Evolutionary conservation across 2,329 filamentous ascomycete genomes (phyloP).

Genomic region (Hypomyces perniciosus): DNA sequence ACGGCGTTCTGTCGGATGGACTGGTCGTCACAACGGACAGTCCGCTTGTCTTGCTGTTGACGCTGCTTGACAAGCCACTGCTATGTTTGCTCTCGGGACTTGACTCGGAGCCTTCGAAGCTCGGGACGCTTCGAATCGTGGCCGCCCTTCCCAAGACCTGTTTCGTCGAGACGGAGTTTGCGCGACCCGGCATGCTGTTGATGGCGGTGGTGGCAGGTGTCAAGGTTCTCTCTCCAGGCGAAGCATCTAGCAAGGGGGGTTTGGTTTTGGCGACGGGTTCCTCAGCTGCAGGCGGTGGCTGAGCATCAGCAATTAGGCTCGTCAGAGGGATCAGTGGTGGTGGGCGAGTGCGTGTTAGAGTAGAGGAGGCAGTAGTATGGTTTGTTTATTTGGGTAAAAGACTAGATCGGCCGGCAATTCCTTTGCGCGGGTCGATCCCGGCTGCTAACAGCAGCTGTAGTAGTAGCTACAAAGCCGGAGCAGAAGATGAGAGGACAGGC

Average conservation of each 20-base stretch:
- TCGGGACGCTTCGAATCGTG: slow-evolving; percentile 53
- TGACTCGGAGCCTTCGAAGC: slow-evolving; percentile 46
- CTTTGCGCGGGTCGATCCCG: too few species aligned
- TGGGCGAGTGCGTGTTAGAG: background rate
- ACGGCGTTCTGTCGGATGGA: slow-evolving; percentile 26
- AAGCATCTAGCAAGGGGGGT: slow-evolving; percentile 25
- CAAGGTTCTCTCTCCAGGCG: slow-evolving; percentile 26
- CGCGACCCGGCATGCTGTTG: slow-evolving; percentile 35
- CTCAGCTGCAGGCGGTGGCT: slow-evolving; percentile 10
- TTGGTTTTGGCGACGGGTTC: background rate
- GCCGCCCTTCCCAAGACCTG: slow-evolving; percentile 28
- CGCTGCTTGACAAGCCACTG: slow-evolving; percentile 50
- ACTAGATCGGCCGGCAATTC: too few species aligned
- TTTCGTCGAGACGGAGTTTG: slow-evolving; percentile 25
- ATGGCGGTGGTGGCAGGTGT: slow-evolving; percentile 33
- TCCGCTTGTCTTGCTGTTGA: slow-evolving; percentile 48
- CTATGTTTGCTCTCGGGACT: slow-evolving; percentile 43
- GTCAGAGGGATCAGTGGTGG: background rate
- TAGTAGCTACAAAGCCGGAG: background rate
- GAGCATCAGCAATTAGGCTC: slow-evolving; percentile 16
- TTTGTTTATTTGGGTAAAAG: too few species aligned
- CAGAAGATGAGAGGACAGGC: background rate
- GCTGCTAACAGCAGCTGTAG: background rate
- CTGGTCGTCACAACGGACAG: slow-evolving; percentile 36
- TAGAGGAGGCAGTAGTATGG: background rate